Percentiles rank a stretch among this genome's conserved stretches.
Evolutionary conservation across 2,329 filamentous ascomycete species (phyloP).

Genomic region (Aspergillus sp.): DNA sequence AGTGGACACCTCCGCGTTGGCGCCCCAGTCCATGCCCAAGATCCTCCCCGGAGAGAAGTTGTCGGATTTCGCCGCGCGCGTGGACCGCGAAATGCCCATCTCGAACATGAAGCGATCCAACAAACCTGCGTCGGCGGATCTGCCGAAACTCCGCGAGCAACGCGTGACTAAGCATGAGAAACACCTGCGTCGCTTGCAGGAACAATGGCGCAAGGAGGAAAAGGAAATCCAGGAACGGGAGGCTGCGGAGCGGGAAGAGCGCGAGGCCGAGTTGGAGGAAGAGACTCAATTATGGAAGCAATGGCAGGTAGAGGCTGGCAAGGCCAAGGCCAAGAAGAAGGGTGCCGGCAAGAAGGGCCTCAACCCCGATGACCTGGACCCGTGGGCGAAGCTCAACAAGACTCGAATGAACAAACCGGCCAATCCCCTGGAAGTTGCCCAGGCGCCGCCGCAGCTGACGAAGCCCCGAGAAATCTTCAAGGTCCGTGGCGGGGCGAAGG

Average conservation of each 20-base stretch:
- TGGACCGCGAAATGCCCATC: slow-evolving; percentile 80
- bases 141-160: slow-evolving; percentile 48
- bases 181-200: slow-evolving; percentile 64
- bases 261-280: slow-evolving; percentile 61
- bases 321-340: slow-evolving; percentile 52
- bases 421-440: slow-evolving; percentile 55
- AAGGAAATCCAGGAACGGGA: slow-evolving; percentile 66
- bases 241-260: slow-evolving; percentile 70
- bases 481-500: slow-evolving; percentile 61
- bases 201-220: slow-evolving; percentile 58
- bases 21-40: slow-evolving; percentile 49
- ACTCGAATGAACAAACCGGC: slow-evolving; percentile 32
- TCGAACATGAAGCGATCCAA: slow-evolving; percentile 64
- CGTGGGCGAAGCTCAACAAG: slow-evolving; percentile 73
- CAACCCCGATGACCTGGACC: slow-evolving; percentile 64
- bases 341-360: slow-evolving; percentile 40
- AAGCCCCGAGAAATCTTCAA: slow-evolving; percentile 64
- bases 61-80: slow-evolving; percentile 76
- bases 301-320: slow-evolving; percentile 55
- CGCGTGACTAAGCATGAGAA: slow-evolving; percentile 79
- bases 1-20: slow-evolving; percentile 5
- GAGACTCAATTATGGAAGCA: slow-evolving; percentile 64
- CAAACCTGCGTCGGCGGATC: slow-evolving; percentile 20
- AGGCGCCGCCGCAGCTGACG: slow-evolving; percentile 73
- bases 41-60: slow-evolving; percentile 83